phyloP scores from a whole-genome alignment of 1,284 basidiomycete genomes.

The Boletellus sp. region DNA sequence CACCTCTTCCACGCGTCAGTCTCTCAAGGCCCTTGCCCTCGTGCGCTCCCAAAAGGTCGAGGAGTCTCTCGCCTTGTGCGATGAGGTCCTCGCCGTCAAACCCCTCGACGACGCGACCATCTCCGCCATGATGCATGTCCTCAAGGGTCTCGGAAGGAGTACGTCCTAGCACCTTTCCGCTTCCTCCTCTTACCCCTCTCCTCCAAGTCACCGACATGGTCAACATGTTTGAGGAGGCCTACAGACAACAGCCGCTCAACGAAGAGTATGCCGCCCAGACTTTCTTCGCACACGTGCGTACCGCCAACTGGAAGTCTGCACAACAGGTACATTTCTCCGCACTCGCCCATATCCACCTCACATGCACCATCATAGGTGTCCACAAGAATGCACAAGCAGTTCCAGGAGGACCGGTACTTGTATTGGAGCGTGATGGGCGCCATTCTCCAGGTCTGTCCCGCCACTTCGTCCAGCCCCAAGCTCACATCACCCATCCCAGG shows the following conservation, averaged over 20 bases:
- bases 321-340: constrained; percentile 52
- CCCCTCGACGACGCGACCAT: constrained; percentile 69
- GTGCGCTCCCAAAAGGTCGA: constrained; percentile 79
- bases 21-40: constrained; percentile 81
- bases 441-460: constrained; percentile 61
- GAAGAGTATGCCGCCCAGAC: constrained; percentile 80
- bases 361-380: constrained; percentile 46
- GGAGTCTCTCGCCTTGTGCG: constrained; percentile 73
- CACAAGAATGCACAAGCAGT: constrained; percentile 75
- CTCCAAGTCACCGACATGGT: constrained; percentile 68
- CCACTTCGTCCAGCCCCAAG: constrained; percentile 1
- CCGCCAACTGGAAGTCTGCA: constrained; percentile 75
- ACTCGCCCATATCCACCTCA: constrained; percentile 1
- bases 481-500: constrained; percentile 39
- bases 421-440: constrained; percentile 83
- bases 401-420: constrained; percentile 73
- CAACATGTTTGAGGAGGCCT: constrained; percentile 77
- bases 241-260: constrained; percentile 71
- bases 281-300: constrained; percentile 77
- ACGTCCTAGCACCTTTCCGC: constrained; percentile 28
- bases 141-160: constrained; percentile 75
- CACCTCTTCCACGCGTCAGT: constrained; percentile 32
- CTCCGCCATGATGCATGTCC: constrained; percentile 76
- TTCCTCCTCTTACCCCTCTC: constrained; percentile 2
- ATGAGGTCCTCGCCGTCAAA: constrained; percentile 70